phyloP scores from a whole-genome alignment of 768 basidiomycete genomes.

The Tylopilus rubrobrunneus region DNA sequence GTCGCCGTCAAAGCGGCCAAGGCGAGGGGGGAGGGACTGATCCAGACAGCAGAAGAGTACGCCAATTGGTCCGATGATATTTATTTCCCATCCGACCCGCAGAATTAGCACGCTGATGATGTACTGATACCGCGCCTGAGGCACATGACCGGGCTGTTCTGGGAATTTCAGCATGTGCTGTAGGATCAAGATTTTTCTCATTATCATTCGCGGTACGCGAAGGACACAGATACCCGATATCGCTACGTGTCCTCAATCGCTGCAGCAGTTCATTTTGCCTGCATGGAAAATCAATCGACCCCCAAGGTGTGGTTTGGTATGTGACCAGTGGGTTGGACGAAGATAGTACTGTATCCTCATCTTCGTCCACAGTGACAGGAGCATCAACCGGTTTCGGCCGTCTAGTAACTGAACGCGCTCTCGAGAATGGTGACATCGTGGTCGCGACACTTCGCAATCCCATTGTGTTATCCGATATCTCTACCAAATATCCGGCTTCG shows the following conservation, averaged over 20 bases:
- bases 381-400: constrained; percentile 40
- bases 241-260: not conserved
- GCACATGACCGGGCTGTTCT: not conserved
- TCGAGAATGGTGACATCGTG: constrained; percentile 37
- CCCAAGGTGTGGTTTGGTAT: constrained; percentile 23
- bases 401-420: constrained; percentile 30
- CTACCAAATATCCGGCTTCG: constrained; percentile 26
- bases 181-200: too few species aligned
- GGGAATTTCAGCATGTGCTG: not conserved
- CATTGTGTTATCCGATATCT: constrained; percentile 30
- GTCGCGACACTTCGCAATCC: constrained; percentile 45
- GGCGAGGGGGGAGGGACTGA: constrained; percentile 19
- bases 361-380: constrained; percentile 37
- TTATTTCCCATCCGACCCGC: constrained; percentile 8
- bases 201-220: too few species aligned
- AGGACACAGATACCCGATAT: not conserved
- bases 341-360: not conserved
- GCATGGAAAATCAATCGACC: constrained; percentile 1
- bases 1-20: constrained; percentile 21
- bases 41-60: constrained; percentile 22
- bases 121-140: not conserved
- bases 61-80: constrained; percentile 28
- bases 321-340: not conserved
- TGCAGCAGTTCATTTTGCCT: not conserved
- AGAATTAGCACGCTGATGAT: constrained; percentile 3